A percentile compares a stretch with the other conserved stretches of the same genome.
Evolutionary conservation across 1,284 basidiomycete genomes (phyloP).

Genomic region (Rhodotorula sp.): DNA sequence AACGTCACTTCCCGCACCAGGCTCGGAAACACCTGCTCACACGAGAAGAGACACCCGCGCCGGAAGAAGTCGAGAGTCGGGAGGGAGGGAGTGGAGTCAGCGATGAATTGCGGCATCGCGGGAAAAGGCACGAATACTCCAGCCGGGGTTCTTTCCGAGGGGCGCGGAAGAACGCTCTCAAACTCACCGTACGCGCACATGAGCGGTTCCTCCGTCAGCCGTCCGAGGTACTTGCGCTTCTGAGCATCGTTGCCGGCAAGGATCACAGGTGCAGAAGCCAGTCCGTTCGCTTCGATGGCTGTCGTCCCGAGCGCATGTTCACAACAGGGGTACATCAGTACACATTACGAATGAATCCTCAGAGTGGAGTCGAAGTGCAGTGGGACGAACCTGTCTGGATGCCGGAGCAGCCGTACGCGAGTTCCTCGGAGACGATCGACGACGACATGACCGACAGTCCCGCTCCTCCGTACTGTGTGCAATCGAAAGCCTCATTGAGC

Average conservation of each 20-base stretch:
- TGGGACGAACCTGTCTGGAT: constrained; percentile 54
- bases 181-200: constrained; percentile 57
- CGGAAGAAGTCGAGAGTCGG: neutral
- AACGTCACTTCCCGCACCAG: constrained; percentile 59
- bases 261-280: constrained; percentile 57
- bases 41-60: too few relatives aligned
- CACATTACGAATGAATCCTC: neutral
- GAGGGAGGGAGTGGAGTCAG: neutral
- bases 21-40: constrained; percentile 50
- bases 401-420: constrained; percentile 58
- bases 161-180: constrained; percentile 44
- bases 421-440: constrained; percentile 52
- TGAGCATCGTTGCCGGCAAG: constrained; percentile 56
- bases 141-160: too few relatives aligned
- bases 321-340: neutral
- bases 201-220: constrained; percentile 59
- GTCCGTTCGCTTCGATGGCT: constrained; percentile 54
- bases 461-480: constrained; percentile 55
- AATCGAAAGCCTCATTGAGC: neutral
- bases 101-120: neutral
- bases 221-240: constrained; percentile 58
- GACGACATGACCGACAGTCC: constrained; percentile 56
- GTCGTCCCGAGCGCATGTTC: neutral
- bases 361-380: neutral
- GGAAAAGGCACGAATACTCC: too few relatives aligned